A percentile compares a stretch with the other conserved stretches of the same genome.
These are phyloP conservation scores for Colletotrichum costaricense DNA, from an alignment of 2,329 filamentous ascomycete genomes.

Conservation along the genomic window DNA sequence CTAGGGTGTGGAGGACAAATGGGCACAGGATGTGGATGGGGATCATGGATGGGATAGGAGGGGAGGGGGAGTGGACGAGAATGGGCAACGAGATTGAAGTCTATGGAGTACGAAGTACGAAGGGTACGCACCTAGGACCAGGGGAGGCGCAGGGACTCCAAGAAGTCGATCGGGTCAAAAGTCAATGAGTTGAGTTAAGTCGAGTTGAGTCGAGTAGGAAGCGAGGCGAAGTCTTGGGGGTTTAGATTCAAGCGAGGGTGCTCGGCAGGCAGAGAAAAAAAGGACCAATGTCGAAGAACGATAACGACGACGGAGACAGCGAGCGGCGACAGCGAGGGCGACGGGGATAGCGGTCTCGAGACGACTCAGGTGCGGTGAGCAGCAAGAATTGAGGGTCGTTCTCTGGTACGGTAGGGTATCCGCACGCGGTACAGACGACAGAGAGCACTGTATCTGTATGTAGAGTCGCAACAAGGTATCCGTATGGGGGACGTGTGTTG, in stretches of 20 bases:
- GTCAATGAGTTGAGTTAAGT: slow-evolving; percentile 6
- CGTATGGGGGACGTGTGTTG: neutral
- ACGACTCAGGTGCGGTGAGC: slow-evolving; percentile 18
- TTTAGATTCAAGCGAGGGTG: neutral
- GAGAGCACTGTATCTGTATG: neutral
- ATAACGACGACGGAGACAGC: slow-evolving; percentile 5
- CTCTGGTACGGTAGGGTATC: neutral
- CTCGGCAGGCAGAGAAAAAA: neutral
- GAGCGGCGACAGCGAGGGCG: neutral
- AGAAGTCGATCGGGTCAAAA: slow-evolving; percentile 16
- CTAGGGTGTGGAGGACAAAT: slow-evolving; percentile 34
- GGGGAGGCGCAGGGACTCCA: slow-evolving; percentile 22
- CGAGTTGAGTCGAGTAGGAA: slow-evolving; percentile 9
- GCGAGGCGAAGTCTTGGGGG: slow-evolving; percentile 7
- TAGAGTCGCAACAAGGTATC: neutral
- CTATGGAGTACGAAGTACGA: neutral
- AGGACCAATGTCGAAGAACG: neutral
- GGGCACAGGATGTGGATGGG: slow-evolving; percentile 30
- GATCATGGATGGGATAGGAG: neutral
- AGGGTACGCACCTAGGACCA: slow-evolving; percentile 24
- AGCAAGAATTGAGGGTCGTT: neutral
- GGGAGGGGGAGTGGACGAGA: slow-evolving; percentile 11
- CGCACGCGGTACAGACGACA: neutral
- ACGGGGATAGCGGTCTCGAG: slow-evolving; percentile 1
- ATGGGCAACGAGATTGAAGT: slow-evolving; percentile 9